Evolutionary conservation across 306 rosid genomes (phyloP).

Genomic region (Prinsepia uniflora): DNA sequence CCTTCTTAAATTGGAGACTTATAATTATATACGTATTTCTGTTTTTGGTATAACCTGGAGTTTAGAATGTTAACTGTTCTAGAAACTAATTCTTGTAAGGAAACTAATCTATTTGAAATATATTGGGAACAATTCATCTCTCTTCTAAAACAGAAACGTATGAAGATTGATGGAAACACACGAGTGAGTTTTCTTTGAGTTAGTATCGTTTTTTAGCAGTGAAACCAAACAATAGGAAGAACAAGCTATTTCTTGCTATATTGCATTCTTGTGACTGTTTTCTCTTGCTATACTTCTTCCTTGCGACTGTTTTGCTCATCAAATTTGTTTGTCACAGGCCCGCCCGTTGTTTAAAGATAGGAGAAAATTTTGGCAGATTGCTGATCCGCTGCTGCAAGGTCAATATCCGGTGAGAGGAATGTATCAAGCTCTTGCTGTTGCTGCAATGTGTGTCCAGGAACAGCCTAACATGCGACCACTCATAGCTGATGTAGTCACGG

Average conservation of each 20-base stretch:
- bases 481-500: slow-evolving; percentile 55
- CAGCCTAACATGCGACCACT: slow-evolving; percentile 57
- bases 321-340: slow-evolving; percentile 37
- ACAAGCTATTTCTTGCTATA: background rate
- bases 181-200: background rate
- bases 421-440: slow-evolving; percentile 58
- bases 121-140: background rate
- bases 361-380: slow-evolving; percentile 46
- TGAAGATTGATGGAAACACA: background rate
- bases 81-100: background rate
- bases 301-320: background rate
- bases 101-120: background rate
- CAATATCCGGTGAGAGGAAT: slow-evolving; percentile 57
- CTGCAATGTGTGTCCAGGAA: slow-evolving; percentile 65
- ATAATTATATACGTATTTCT: background rate
- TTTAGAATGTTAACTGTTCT: background rate
- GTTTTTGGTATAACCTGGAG: background rate
- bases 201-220: background rate
- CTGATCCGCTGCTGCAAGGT: slow-evolving; percentile 52
- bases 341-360: slow-evolving; percentile 52
- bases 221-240: slow-evolving; percentile 2
- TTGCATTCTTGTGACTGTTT: background rate
- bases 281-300: background rate
- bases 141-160: background rate
- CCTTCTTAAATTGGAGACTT: background rate